Evolutionary conservation across 768 basidiomycete genomes (phyloP), one percentile per base, ranked within the genome.

Genomic region (Pholiota conissans): DNA sequence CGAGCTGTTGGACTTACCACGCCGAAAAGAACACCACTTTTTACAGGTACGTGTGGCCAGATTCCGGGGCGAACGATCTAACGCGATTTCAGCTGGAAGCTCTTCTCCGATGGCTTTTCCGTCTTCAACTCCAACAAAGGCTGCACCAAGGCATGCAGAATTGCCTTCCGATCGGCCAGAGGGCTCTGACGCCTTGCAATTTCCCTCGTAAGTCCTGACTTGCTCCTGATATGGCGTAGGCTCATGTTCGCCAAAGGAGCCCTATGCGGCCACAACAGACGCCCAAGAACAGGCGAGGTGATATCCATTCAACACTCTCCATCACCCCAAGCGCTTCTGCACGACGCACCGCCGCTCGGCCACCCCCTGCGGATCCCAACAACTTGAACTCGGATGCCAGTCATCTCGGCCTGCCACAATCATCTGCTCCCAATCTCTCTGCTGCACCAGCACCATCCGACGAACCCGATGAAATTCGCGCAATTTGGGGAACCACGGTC

Each of bases 401-500:
- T 0, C 73, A 79, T 49, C 75, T 87, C 26, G 80, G 80, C 35
- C 70, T 86, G 10, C 85, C 87, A 9, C 69, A 76, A 20, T 88
- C 87, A 3, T 81, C 72, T 26, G 62, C 65, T 11, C 77, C 76
- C 8, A 68, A 66, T 47, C 82, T 86, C 39, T 90, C 88, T 52
- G 90, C 80, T 6, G 85, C 81, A 14, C 81, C 76, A 27, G 79
- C 70, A 1, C 84, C 83, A 13, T 84, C 83, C 11, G 90, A 89
- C 59, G 87, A 89, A 54, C 89, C 88, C 0, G 91, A 91, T 56
- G 91, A 91, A 63, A 90, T 93, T 50, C 83, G 91, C 54, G 94
- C 93, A 22, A 93, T 99, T 59, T 99, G 97, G 96, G 97, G 97
- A 28, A 99, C 97, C 0, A 95, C 93, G 1, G 95, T 99, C 65